Evolutionary conservation across 352 stramenopile genomes (phyloP).

Genomic region (Phytophthora pisi): DNA sequence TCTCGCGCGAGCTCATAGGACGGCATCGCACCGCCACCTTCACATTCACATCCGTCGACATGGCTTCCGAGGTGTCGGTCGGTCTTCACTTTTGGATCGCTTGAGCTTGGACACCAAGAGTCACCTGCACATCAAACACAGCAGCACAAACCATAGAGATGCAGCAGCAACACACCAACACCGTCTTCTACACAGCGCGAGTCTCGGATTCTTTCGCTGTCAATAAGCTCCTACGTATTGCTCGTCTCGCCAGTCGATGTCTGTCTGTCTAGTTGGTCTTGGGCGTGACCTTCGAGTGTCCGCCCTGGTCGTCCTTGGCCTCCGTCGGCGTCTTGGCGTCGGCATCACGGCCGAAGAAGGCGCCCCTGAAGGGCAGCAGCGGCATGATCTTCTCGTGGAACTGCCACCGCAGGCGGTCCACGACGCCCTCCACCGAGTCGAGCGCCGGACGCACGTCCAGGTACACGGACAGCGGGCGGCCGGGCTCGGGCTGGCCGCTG

Average conservation of each 20-base stretch:
- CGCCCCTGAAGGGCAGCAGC: conserved; percentile 73
- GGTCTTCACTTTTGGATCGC: neutral
- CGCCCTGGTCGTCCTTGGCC: conserved; percentile 12
- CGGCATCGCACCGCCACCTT: conserved; percentile 90
- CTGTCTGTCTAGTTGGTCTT: conserved; percentile 33
- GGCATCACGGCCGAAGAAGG: conserved; percentile 34
- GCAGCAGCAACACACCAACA: conserved; percentile 1
- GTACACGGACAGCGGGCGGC: conserved; percentile 91
- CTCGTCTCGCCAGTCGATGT: conserved; percentile 1
- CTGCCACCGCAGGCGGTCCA: conserved; percentile 84
- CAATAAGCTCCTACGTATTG: conserved; percentile 20
- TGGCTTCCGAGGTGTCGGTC: conserved; percentile 17
- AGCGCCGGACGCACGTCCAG: conserved; percentile 97
- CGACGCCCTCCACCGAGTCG: conserved; percentile 85
- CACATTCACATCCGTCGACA: conserved; percentile 87
- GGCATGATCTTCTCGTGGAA: conserved; percentile 78
- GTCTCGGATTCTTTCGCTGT: conserved; percentile 22
- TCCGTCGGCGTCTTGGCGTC: conserved; percentile 9
- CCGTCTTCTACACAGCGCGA: conserved; percentile 6
- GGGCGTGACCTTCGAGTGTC: conserved; percentile 47
- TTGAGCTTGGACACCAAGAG: no score
- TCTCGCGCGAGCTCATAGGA: conserved; percentile 86
- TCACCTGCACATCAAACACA: neutral
- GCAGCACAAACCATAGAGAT: neutral
- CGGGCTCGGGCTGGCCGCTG: conserved; percentile 88